Evolutionary conservation across 23 red algal genomes (phyloP), one percentile per base, ranked within the genome.

Genomic region (Pyropia yezoensis): DNA sequence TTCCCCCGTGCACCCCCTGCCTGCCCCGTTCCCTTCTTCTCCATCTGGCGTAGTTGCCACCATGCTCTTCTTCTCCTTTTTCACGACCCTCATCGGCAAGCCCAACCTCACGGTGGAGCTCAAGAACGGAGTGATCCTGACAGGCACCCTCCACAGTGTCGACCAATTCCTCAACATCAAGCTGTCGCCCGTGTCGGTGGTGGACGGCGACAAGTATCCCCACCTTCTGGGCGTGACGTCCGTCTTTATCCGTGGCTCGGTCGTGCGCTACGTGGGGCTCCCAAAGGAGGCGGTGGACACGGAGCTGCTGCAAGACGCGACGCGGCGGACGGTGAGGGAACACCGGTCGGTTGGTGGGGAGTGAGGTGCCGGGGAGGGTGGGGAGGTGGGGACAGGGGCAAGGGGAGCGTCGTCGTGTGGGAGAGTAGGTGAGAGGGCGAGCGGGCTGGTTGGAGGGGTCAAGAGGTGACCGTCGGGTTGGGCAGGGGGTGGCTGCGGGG

Each of bases 161-260:
- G 93, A 97, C 66, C 93, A 90, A 67, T 97, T 82, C 67, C 67
- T 97, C 34, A 97, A 97, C 74, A 71, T 83, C 62, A 89, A 89
- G 45, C 73, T 97, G 61, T 58, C 75, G 50, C 49, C 90, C 29
- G 71, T 97, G 8, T 17, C 70, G 32, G 74, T 97, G 23, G 50
- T 78, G 14, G 81, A 89, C 60, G 54, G 51, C 16, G 84, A 86
- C 9, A 78, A 69, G 45, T 71, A 79, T 49, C 93, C 85, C 18
- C 83, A 86, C 33, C 82, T 97, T 19, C 53, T 89, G 63, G 54
- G 70, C 9, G 71, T 97, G 39, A 82, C 50, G 29, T 57, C 64
- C 54, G 71, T 79, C 23, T 97, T 89, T 80, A 88, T 97, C 54
- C 80, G 93, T 20, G 93, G 85, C 52, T 85, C 78, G 45, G 85